Percentiles rank a stretch among this genome's conserved stretches.
These are phyloP conservation scores for Pyronema domesticum DNA, from an alignment of 495 filamentous ascomycete genomes.

Conservation along the genomic window DNA sequence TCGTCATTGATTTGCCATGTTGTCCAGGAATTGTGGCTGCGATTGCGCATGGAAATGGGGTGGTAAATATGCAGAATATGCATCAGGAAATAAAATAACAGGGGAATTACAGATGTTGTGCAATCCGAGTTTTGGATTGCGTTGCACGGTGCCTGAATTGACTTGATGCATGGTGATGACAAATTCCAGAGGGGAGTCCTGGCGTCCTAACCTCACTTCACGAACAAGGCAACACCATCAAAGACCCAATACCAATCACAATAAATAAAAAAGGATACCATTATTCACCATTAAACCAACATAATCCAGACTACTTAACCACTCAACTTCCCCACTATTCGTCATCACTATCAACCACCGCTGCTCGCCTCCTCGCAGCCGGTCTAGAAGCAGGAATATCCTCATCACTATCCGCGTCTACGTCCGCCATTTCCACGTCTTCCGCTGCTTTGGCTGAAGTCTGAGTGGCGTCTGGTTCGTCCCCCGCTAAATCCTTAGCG, in stretches of 20 bases:
- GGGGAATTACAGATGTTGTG: too few species aligned
- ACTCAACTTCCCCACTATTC: constrained; percentile 7
- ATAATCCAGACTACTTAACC: background rate
- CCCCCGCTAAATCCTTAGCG: constrained; percentile 23
- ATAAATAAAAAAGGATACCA: background rate
- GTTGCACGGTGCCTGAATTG: too few species aligned
- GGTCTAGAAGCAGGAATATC: constrained; percentile 8
- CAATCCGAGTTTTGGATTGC: too few species aligned
- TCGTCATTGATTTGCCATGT: background rate
- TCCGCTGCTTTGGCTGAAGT: background rate
- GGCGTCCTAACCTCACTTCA: background rate
- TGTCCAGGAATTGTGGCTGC: background rate
- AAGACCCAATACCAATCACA: background rate
- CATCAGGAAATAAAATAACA: too few species aligned
- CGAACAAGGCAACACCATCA: background rate
- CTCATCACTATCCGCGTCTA: constrained; percentile 17
- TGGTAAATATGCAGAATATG: too few species aligned
- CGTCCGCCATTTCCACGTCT: constrained; percentile 1
- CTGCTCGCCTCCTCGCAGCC: constrained; percentile 11
- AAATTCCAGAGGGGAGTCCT: background rate
- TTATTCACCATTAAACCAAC: background rate
- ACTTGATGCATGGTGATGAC: background rate
- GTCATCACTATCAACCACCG: constrained; percentile 19
- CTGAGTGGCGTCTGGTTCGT: constrained; percentile 4
- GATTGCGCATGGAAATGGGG: too few species aligned